Conservation (phyloP, 176 grass and related monocot genomes). For the Chrysopogon serrulatus region DNA sequence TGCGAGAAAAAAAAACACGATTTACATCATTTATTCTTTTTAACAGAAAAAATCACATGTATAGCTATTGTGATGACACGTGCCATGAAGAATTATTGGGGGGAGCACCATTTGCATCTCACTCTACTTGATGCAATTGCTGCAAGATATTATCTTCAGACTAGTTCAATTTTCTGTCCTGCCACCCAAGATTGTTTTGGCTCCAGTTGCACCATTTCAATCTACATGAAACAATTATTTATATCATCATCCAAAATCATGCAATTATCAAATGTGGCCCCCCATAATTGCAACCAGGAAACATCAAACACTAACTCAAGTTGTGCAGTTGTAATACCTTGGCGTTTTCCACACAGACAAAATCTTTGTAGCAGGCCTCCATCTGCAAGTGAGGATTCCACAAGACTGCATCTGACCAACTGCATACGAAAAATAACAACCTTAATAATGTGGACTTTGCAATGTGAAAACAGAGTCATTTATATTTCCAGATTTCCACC, state of each 20-base stretch:
- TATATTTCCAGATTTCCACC: neutral
- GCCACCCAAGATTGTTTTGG: constrained; percentile 71
- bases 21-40: constrained; percentile 15
- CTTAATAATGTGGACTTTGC: constrained; percentile 24
- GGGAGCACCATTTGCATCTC: neutral
- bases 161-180: constrained; percentile 54
- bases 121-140: constrained; percentile 3
- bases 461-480: neutral
- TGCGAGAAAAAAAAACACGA: neutral
- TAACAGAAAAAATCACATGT: neutral
- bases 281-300: constrained; percentile 5
- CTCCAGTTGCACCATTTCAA: constrained; percentile 51
- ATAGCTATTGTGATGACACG: neutral
- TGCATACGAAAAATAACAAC: constrained; percentile 32
- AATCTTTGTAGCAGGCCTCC: constrained; percentile 96
- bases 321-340: constrained; percentile 43
- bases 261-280: neutral
- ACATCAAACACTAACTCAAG: neutral
- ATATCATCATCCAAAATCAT: constrained; percentile 27
- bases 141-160: constrained; percentile 26
- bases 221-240: constrained; percentile 37
- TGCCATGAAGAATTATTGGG: neutral
- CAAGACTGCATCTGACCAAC: constrained; percentile 92
- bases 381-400: constrained; percentile 97
- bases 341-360: constrained; percentile 98